Base-by-base conservation (phyloP, 1,139 yeast species). In the Keqinozyma sinolaborantium region DNA sequence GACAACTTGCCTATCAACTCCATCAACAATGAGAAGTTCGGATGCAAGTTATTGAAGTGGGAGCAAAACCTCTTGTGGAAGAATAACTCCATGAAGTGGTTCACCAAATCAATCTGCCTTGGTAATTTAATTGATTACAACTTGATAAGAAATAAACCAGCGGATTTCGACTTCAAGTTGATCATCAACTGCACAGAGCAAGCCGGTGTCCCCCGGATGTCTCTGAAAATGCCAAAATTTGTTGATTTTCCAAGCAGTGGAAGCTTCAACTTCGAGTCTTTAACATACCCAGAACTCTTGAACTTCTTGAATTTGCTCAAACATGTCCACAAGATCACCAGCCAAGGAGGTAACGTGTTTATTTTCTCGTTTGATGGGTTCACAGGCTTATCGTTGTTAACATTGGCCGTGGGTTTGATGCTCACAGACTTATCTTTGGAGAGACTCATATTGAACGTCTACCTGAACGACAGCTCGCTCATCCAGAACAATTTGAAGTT, bases 301-400 rank as follows among this genome's bases (percentile, higher is more conserved):
- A 48, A 57, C 16, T 52, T 47, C 28, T 49, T 65, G 41, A 64
- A 65, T 36, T 43, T 60, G 9, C 47, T 65, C 29, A 61, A 58
- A 35, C 42, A 60, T 25, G 47, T 64, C 23, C 48, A 60, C 27
- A 32, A 45, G n/a, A 42, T 55, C 21, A 41, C 50, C 13, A 42
- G 38, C 9, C 35, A 44, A 29, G 48, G 52, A 28, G 35, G 48
- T 30, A 50, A 58, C 21, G 51, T 61, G 3, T 62, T 64, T 33
- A 44, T 64, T 4, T 64, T 60, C 35, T 60, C 60, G 3, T 58
- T 55, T 38, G 73, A 66, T 40, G 72, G 73, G 0, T 66, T 62
- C 38, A 64, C 73, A 10, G 70, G 70, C 2, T 48, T 60, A 24
- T 55, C 68, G 4, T 38, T 64, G 21, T 43, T 65, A 25, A 41